Percentiles rank a stretch among this genome's conserved stretches.
phyloP scores from a whole-genome alignment of 257 asterid species.

The Primulina eburnea region DNA sequence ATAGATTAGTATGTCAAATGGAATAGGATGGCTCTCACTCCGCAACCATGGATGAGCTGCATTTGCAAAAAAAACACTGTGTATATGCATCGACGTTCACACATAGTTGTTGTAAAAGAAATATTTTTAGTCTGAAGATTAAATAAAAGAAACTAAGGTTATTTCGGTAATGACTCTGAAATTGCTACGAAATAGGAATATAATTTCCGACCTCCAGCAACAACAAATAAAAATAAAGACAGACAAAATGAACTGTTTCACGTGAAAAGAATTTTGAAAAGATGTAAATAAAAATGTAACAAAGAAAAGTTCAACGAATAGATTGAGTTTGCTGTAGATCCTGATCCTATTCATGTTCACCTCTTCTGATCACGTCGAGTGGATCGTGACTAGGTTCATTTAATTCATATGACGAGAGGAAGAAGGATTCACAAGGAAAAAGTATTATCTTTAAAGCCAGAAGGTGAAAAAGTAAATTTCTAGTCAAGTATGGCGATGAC shows the following conservation, averaged over 20 bases:
- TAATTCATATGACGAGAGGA: neutral
- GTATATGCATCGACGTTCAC: conserved; percentile 5
- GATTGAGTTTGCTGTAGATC: neutral
- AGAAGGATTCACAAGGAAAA: neutral
- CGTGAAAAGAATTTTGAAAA: no score
- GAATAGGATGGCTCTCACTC: conserved; percentile 78
- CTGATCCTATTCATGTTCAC: neutral
- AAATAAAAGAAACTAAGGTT: neutral
- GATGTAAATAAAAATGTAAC: neutral
- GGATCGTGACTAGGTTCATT: neutral
- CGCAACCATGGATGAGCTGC: conserved; percentile 97
- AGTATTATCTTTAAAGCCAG: neutral
- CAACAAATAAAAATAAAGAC: neutral
- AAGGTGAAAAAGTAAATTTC: conserved; percentile 7
- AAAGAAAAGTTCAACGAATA: neutral
- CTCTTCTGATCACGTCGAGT: neutral
- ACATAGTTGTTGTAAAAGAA: neutral
- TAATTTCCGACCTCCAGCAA: neutral
- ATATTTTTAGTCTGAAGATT: neutral
- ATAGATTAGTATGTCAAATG: conserved; percentile 80
- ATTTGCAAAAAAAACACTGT: conserved; percentile 16
- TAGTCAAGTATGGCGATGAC: neutral
- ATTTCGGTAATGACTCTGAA: neutral
- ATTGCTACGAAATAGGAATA: no score
- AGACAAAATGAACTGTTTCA: no score